Evolutionary conservation across 116 monocot genomes (phyloP).

Genomic region (Zostera marina): DNA sequence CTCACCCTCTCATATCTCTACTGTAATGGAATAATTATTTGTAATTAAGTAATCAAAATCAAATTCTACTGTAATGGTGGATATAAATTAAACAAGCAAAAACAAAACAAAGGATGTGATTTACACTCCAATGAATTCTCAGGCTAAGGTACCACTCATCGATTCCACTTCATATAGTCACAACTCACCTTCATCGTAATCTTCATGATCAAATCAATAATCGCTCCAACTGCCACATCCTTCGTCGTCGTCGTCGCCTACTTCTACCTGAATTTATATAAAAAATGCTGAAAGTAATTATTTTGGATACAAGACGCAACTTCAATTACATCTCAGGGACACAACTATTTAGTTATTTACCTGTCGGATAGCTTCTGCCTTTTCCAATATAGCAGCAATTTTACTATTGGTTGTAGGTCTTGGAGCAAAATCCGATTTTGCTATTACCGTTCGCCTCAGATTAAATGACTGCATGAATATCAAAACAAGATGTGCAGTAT

Average conservation of each 20-base stretch:
- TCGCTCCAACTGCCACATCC: conserved; percentile 65
- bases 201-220: conserved; percentile 11
- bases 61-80: no score
- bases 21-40: no score
- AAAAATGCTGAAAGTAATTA: no score
- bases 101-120: background rate
- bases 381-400: conserved; percentile 81
- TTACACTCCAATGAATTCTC: conserved; percentile 19
- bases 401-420: conserved; percentile 35
- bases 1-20: no score
- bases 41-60: no score
- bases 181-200: background rate
- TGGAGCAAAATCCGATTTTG: conserved; percentile 20
- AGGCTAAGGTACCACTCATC: background rate
- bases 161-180: background rate
- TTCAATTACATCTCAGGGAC: no score
- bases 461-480: conserved; percentile 50
- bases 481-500: background rate
- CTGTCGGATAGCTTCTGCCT: conserved; percentile 91
- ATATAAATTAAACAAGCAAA: background rate
- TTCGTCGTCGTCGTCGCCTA: conserved; percentile 50
- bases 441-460: conserved; percentile 36
- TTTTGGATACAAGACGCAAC: no score
- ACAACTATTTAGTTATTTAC: no score
- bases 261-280: conserved; percentile 18